Percentiles rank a stretch among this genome's conserved stretches.
Evolutionary conservation across 2,329 filamentous ascomycete genomes (phyloP).

Genomic region (Ophiostoma novo-ulmi): DNA sequence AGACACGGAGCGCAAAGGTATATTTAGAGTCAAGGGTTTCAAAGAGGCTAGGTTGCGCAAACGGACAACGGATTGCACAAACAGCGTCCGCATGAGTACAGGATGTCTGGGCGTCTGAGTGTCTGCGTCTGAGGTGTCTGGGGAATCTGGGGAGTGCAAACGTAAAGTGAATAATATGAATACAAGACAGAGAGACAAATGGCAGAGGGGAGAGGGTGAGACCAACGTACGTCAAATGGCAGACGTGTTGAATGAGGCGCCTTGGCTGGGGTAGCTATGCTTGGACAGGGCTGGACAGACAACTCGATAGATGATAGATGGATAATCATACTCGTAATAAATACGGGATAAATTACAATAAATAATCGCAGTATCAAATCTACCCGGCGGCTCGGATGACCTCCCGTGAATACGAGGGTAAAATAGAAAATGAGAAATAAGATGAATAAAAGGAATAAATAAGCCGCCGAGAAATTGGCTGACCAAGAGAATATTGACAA

Average conservation of each 20-base stretch:
- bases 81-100: not conserved
- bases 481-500: not conserved
- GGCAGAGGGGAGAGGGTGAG: not conserved
- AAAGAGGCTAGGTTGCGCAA: not conserved
- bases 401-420: no score
- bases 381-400: no score
- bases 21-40: not conserved
- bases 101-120: no score
- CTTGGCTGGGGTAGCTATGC: not conserved
- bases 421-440: not conserved
- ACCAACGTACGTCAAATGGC: not conserved
- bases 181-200: not conserved
- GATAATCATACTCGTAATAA: no score
- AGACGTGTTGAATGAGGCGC: not conserved
- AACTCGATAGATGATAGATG: no score
- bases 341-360: no score
- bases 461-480: not conserved
- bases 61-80: not conserved
- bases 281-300: not conserved
- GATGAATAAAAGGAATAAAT: not conserved
- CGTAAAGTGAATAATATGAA: not conserved
- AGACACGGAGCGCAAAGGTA: not conserved
- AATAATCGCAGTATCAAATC: no score
- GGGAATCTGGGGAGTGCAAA: conserved; percentile 1
- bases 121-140: not conserved